Evolutionary conservation across 768 basidiomycete genomes (phyloP).

Genomic region (Trametopsis cervina): DNA sequence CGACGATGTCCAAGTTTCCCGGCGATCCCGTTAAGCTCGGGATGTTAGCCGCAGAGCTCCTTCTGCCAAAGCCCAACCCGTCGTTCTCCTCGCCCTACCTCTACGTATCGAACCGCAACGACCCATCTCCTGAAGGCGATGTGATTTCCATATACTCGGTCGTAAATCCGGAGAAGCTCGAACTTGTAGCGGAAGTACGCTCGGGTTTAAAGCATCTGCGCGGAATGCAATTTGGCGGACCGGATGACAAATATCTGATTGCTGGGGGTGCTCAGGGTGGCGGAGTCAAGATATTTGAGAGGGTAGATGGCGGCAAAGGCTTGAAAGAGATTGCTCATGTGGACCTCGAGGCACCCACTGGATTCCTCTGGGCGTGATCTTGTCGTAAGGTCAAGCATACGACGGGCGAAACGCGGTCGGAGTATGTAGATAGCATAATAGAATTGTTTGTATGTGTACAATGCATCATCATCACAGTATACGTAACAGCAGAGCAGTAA

Average conservation of each 20-base stretch:
- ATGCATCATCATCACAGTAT: no score
- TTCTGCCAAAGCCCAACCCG: conserved; percentile 47
- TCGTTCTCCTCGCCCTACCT: conserved; percentile 51
- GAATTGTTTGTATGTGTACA: no score
- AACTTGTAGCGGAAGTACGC: conserved; percentile 53
- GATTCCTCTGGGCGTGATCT: conserved; percentile 34
- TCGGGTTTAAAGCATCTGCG: conserved; percentile 67
- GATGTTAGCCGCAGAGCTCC: conserved; percentile 66
- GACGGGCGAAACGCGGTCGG: no score
- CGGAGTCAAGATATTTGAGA: conserved; percentile 67
- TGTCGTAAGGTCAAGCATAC: no score
- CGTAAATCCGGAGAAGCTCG: conserved; percentile 35
- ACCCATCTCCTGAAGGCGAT: conserved; percentile 64
- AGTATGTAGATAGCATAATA: no score
- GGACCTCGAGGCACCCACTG: conserved; percentile 31
- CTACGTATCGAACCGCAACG: conserved; percentile 72
- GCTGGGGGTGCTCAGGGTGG: conserved; percentile 58
- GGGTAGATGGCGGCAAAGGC: conserved; percentile 49
- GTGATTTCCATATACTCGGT: conserved; percentile 64
- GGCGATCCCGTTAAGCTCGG: conserved; percentile 27
- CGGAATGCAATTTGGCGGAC: conserved; percentile 61
- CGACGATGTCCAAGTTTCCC: conserved; percentile 40
- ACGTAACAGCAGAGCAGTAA: no score
- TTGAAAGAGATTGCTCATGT: conserved; percentile 43
- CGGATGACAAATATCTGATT: conserved; percentile 52